Base-by-base conservation (phyloP, 1,139 yeast species). In the Yarrowia galli region DNA sequence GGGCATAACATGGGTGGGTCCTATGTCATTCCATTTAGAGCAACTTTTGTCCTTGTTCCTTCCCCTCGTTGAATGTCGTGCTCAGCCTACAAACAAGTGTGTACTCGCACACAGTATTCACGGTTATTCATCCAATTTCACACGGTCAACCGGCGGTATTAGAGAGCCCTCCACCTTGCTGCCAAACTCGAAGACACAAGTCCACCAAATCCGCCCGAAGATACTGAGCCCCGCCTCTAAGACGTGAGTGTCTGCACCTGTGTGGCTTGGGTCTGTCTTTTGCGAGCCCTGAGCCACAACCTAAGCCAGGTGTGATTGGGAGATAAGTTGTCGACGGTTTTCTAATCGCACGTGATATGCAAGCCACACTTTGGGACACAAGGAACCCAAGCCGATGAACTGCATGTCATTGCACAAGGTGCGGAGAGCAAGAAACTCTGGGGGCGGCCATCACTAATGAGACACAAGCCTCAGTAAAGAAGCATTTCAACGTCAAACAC, bases 281-380 rank as follows among this genome's bases (percentile, higher is more conserved):
- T n/a, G 28, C n/a, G 23, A 13, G 56, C 45, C n/a, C 60, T 38
- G 60, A 53, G 60, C 60, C 60, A 53, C 60, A 53, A 22, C 45
- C 36, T 40, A 40, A 25, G 46, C n/a, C 5, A 23, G 23, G 46
- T 40, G 61, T 43, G 64, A 58, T 58, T 58, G 64, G 64, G 64
- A 58, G 51, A 43, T 28, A 43, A 58, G 36, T 40, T 18, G 9
- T 3, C 4, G 28, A 1, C 6, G 20, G 51, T 20, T 43, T 32
- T 58, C 64, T 58, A 58, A 58, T 58, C 64, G 51, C 64, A 58
- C 64, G 64, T 58, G 64, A 58, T 32, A 28, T 43, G 64, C 64
- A 58, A 58, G 64, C 64, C 64, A 58, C 64, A 43, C 28, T 43
- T 43, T 20, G 22, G 22, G 25, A 6, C 40, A 58, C 64, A 58